A percentile compares a stretch with the other conserved stretches of the same genome.
These are phyloP conservation scores for Phytopythium aichiense DNA, from an alignment of 352 stramenopile genomes.

Conservation along the genomic window DNA sequence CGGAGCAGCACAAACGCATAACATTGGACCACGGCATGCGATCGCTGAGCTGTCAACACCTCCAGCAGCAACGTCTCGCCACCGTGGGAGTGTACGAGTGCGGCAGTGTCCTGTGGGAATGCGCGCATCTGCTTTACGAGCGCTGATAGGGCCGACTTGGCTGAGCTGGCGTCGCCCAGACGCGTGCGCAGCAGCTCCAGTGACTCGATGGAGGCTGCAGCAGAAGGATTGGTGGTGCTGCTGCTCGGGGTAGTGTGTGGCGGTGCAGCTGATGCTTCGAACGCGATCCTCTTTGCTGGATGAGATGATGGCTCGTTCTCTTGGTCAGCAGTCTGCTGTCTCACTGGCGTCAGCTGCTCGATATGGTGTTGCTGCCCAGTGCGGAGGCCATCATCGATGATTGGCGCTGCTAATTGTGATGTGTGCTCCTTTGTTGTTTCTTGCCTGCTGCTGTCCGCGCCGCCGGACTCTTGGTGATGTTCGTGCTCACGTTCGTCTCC, in stretches of 20 bases:
- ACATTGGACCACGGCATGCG: constrained; percentile 76
- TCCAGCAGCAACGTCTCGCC: constrained; percentile 54
- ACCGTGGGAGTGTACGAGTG: constrained; percentile 40
- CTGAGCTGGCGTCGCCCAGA: constrained; percentile 34
- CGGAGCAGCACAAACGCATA: constrained; percentile 75
- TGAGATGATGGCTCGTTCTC: not conserved
- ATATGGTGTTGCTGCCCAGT: not conserved
- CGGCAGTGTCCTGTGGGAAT: constrained; percentile 55
- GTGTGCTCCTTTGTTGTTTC: not conserved
- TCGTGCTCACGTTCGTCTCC: not conserved
- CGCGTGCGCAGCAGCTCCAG: constrained; percentile 42
- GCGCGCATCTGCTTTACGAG: constrained; percentile 81
- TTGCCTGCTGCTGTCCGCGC: not conserved
- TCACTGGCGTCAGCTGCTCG: not conserved
- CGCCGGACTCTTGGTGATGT: not conserved
- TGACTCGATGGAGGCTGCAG: constrained; percentile 17
- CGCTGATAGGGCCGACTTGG: constrained; percentile 59
- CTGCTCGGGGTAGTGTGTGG: constrained; percentile 8
- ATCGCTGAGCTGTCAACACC: constrained; percentile 49
- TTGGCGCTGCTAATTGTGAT: not conserved
- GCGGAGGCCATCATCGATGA: not conserved
- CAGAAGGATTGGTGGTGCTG: not conserved
- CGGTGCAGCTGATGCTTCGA: not conserved
- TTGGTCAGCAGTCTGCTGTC: not conserved
- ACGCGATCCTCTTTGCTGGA: not conserved